These are phyloP conservation scores for Plenodomus biglobosus DNA, from an alignment of 2,329 filamentous ascomycete genomes.

Conservation along the genomic window DNA sequence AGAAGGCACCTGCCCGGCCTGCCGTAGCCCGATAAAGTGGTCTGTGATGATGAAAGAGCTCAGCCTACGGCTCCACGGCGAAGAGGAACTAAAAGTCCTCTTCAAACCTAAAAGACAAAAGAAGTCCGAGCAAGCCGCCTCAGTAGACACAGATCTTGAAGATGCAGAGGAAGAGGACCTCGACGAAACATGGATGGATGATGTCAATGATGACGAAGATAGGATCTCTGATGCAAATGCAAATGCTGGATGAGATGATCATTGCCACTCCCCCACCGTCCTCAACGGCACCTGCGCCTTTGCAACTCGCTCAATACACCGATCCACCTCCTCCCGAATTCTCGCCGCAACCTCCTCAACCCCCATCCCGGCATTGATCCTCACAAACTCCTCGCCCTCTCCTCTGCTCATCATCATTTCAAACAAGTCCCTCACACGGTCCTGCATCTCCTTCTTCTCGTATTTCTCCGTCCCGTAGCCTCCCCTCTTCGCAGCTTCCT, in stretches of 20 bases:
- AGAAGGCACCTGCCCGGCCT: slow-evolving; percentile 70
- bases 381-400: slow-evolving; percentile 55
- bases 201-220: slow-evolving; percentile 36
- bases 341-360: slow-evolving; percentile 54
- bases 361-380: slow-evolving; percentile 57
- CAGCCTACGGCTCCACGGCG: slow-evolving; percentile 69
- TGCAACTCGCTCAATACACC: slow-evolving; percentile 32
- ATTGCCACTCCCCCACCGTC: slow-evolving; percentile 34
- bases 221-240: neutral
- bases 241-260: neutral
- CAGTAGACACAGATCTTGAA: slow-evolving; percentile 13
- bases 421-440: slow-evolving; percentile 74
- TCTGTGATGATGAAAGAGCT: slow-evolving; percentile 78
- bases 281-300: slow-evolving; percentile 21
- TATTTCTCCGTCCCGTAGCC: slow-evolving; percentile 90
- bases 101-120: slow-evolving; percentile 57
- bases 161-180: slow-evolving; percentile 33
- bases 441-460: slow-evolving; percentile 81
- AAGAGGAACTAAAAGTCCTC: slow-evolving; percentile 69
- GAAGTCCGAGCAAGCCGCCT: slow-evolving; percentile 28
- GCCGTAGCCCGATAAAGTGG: slow-evolving; percentile 67
- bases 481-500: slow-evolving; percentile 72
- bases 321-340: slow-evolving; percentile 27
- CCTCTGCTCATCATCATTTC: slow-evolving; percentile 52
- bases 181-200: slow-evolving; percentile 39